Evolutionary conservation across 768 basidiomycete species (phyloP).

Genomic region (Boletus vinaceobasis): DNA sequence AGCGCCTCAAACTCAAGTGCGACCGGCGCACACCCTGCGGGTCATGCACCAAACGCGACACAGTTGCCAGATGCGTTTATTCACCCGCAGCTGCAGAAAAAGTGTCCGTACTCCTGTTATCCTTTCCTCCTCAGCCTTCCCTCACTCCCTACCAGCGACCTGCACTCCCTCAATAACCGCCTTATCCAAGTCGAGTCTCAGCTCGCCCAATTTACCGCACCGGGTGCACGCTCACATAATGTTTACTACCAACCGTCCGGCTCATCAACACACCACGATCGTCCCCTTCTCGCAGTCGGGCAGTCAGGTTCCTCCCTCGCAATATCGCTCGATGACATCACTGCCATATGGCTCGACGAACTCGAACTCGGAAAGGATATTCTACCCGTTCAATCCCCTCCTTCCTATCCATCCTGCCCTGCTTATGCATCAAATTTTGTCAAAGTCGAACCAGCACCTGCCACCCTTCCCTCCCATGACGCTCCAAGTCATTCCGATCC

Average conservation of each 20-base stretch:
- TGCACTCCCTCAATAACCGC: slow-evolving; percentile 81
- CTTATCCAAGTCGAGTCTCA: slow-evolving; percentile 66
- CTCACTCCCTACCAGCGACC: slow-evolving; percentile 45
- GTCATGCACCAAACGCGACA: slow-evolving; percentile 77
- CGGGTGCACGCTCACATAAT: slow-evolving; percentile 25
- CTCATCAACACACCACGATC: slow-evolving; percentile 15
- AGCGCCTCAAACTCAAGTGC: slow-evolving; percentile 83
- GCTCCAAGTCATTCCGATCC: slow-evolving; percentile 14
- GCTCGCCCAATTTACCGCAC: slow-evolving; percentile 45
- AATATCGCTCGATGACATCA: slow-evolving; percentile 54
- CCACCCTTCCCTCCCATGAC: slow-evolving; percentile 25
- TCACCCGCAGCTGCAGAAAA: slow-evolving; percentile 83
- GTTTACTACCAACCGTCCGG: slow-evolving; percentile 12
- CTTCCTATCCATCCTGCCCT: slow-evolving; percentile 13
- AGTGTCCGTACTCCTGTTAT: slow-evolving; percentile 49
- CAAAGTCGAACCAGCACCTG: slow-evolving; percentile 35
- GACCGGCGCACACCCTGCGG: slow-evolving; percentile 76
- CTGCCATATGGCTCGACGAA: slow-evolving; percentile 58
- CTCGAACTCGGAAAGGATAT: slow-evolving; percentile 38
- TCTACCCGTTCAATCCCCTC: slow-evolving; percentile 17
- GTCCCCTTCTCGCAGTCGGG: slow-evolving; percentile 38
- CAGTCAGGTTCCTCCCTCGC: slow-evolving; percentile 46
- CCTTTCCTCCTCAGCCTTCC: neutral
- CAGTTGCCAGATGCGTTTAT: slow-evolving; percentile 67
- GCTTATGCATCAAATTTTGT: slow-evolving; percentile 19